Evolutionary conservation across 345 rosid species (phyloP).

Genomic region (Rhodomyrtus tomentosa): DNA sequence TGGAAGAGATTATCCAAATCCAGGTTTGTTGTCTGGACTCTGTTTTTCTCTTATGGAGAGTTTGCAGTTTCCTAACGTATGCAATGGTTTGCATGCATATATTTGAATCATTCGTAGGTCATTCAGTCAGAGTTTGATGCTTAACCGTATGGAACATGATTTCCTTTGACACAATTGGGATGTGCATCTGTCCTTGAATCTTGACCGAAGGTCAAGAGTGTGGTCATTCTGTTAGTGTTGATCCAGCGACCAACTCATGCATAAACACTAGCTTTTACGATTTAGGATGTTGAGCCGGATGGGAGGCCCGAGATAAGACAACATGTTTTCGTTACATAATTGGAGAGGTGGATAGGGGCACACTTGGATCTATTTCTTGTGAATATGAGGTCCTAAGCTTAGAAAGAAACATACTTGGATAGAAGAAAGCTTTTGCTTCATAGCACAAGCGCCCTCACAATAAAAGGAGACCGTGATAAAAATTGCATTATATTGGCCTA

Average conservation of each 20-base stretch:
- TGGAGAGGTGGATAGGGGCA: neutral
- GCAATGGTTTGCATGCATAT: neutral
- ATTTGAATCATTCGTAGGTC: neutral
- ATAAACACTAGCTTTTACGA: neutral
- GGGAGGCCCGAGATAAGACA: neutral
- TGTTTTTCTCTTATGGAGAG: neutral
- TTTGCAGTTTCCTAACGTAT: neutral
- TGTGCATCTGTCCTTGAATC: neutral
- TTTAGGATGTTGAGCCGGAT: neutral
- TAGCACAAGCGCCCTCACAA: neutral
- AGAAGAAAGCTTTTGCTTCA: neutral
- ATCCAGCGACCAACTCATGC: neutral
- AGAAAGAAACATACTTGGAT: neutral
- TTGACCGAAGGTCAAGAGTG: neutral
- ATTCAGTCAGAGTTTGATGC: neutral
- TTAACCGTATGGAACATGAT: neutral
- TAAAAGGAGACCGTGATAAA: neutral
- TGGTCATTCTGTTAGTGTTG: neutral
- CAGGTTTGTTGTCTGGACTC: conserved; percentile 31
- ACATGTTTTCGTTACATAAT: neutral
- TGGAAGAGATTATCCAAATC: conserved; percentile 82
- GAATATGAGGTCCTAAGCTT: neutral
- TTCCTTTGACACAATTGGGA: neutral
- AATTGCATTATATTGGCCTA: neutral
- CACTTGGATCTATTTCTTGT: neutral